Evolutionary conservation across 805 yeast species (phyloP).

Genomic region (Cyberlindnera galapagoensis): DNA sequence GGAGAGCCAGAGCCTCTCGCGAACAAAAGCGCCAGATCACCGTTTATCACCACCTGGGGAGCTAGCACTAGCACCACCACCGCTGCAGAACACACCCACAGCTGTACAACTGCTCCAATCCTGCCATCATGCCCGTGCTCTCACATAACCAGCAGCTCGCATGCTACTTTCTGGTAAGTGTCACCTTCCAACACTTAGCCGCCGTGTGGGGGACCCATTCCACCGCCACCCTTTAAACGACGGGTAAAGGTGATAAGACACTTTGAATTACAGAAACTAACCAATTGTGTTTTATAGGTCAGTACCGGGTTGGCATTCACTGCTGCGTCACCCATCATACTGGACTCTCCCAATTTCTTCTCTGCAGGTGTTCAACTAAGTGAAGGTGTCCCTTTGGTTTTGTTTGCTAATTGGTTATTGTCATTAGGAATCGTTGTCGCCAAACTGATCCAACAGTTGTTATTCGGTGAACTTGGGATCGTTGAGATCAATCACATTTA

Average conservation of each 20-base stretch:
- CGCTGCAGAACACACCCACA: too few relatives aligned
- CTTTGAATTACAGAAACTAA: conserved; percentile 6
- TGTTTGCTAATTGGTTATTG: conserved; percentile 39
- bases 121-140: neutral
- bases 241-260: too few relatives aligned
- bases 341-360: conserved; percentile 37
- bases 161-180: conserved; percentile 9
- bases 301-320: conserved; percentile 31
- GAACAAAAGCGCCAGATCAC: too few relatives aligned
- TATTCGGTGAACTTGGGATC: conserved; percentile 72
- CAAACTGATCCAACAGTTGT: conserved; percentile 39
- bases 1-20: too few relatives aligned
- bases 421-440: conserved; percentile 33
- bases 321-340: conserved; percentile 32
- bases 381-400: conserved; percentile 39
- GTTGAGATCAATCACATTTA: conserved; percentile 71
- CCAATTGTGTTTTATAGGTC: conserved; percentile 13
- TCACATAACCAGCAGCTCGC: conserved; percentile 2
- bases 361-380: conserved; percentile 42
- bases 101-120: too few relatives aligned
- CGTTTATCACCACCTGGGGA: too few relatives aligned
- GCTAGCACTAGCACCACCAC: too few relatives aligned
- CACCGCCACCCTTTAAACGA: neutral
- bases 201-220: neutral
- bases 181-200: neutral